Evolutionary conservation across 2,329 filamentous ascomycete species (phyloP).

Genomic region (Fusarium cyanostomum): DNA sequence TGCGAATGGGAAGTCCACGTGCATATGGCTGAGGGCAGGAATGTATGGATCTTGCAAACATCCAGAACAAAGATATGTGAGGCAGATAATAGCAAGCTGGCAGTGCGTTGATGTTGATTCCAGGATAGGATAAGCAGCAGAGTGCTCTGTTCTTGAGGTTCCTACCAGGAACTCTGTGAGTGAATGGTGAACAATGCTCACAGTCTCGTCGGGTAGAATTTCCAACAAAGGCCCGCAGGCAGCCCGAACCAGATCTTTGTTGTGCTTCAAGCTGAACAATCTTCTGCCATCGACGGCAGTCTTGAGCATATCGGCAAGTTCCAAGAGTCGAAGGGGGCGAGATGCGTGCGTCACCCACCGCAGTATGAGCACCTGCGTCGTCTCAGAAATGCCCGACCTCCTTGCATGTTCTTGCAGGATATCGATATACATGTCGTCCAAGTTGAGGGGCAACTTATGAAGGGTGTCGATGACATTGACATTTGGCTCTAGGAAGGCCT

Average conservation of each 20-base stretch:
- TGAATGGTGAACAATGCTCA: conserved; percentile 36
- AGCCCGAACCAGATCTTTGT: conserved; percentile 25
- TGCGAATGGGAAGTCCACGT: conserved; percentile 22
- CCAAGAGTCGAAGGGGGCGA: conserved; percentile 30
- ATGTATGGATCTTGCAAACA: background rate
- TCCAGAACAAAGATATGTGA: conserved; percentile 25
- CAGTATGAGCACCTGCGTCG: conserved; percentile 26
- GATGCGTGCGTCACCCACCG: conserved; percentile 30
- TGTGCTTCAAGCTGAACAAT: conserved; percentile 8
- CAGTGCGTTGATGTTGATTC: conserved; percentile 18
- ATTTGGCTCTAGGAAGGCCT: conserved; percentile 23
- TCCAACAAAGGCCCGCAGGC: conserved; percentile 34
- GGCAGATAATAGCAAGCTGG: conserved; percentile 25
- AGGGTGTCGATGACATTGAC: conserved; percentile 3
- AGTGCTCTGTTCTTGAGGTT: background rate
- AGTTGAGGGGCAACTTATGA: conserved; percentile 15
- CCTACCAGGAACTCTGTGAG: conserved; percentile 33
- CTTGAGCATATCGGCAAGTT: conserved; percentile 34
- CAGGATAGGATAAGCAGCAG: conserved; percentile 19
- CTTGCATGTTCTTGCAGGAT: conserved; percentile 24
- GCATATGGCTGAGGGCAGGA: background rate
- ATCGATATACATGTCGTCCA: conserved; percentile 26
- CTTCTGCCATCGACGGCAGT: background rate
- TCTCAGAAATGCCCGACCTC: conserved; percentile 21
- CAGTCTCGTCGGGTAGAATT: conserved; percentile 31